A percentile compares a stretch with the other conserved stretches of the same genome.
Conservation (phyloP, 2,329 filamentous ascomycete genomes). For the Samsoniella hepiali region DNA sequence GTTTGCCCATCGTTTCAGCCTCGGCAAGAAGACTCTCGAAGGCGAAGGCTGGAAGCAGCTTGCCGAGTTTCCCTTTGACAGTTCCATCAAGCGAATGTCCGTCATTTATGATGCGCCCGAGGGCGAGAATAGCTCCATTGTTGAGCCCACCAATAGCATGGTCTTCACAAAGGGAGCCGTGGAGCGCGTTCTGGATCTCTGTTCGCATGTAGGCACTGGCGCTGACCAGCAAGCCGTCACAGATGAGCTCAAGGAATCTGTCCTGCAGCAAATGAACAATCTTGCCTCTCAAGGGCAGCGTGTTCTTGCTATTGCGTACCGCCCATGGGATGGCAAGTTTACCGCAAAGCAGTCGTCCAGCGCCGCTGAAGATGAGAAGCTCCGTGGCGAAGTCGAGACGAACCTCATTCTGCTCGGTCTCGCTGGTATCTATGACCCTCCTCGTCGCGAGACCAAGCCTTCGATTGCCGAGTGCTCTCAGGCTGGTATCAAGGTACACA, state of each 20-base stretch:
- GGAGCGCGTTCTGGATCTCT: slow-evolving; percentile 58
- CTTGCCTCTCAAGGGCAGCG: slow-evolving; percentile 68
- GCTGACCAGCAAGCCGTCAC: slow-evolving; percentile 45
- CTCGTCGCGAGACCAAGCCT: slow-evolving; percentile 72
- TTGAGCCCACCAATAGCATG: slow-evolving; percentile 44
- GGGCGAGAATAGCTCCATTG: slow-evolving; percentile 36
- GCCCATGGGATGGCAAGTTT: slow-evolving; percentile 53
- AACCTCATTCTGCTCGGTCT: slow-evolving; percentile 74
- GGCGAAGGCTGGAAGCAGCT: slow-evolving; percentile 58
- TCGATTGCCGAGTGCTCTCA: slow-evolving; percentile 68
- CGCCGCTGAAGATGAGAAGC: slow-evolving; percentile 40
- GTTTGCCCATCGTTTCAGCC: slow-evolving; percentile 65
- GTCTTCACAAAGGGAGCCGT: slow-evolving; percentile 63
- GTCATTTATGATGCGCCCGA: slow-evolving; percentile 61
- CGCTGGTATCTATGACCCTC: slow-evolving; percentile 82
- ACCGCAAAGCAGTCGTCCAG: slow-evolving; percentile 33
- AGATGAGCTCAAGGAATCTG: slow-evolving; percentile 46
- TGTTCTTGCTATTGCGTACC: slow-evolving; percentile 68
- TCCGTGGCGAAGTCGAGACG: slow-evolving; percentile 62
- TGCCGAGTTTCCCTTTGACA: slow-evolving; percentile 76
- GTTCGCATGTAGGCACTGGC: slow-evolving; percentile 45
- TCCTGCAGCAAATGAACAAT: slow-evolving; percentile 53
- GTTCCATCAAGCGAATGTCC: slow-evolving; percentile 75
- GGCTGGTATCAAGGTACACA: slow-evolving; percentile 76
- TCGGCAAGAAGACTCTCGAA: slow-evolving; percentile 53